Base-by-base conservation (phyloP, 768 basidiomycete species). In the Tephrocybe rancida region DNA sequence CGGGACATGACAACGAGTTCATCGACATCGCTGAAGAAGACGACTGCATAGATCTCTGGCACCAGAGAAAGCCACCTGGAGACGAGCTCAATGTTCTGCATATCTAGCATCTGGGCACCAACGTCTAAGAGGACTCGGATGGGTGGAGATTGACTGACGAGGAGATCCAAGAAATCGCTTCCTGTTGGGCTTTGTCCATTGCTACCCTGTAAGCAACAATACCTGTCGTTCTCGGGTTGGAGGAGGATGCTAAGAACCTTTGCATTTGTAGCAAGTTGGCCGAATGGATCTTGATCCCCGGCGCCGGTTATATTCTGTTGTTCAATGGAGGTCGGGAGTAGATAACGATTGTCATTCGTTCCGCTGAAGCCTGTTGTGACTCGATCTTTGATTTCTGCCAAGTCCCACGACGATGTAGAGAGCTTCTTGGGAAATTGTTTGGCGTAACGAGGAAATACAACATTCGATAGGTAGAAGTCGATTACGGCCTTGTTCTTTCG, bases 41-140 rank as follows among this genome's bases (percentile, higher is more conserved):
- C 66, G 0, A 73, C 77, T 0, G 78, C 82, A 29, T 66, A 61
- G 2, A 74, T 57, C 24, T 67, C 55, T 2, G 55, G 49, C 2
- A 58, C 56, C 21, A 65, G 42, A 16, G 47, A 52, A 3, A 84
- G 62, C 83, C 82, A 84, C 2, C 58, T 38, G 18, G 49, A 32
- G 2, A 70, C 77, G 4, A 84, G 47, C 22, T 77, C 65, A 2
- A 58, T 29, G 54, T 81, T 84, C 21, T 69, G 62, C 50, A 81
- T 65, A 39, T 84, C 81, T 8, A 84, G 64, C 66, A 84, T 78
- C 55, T 84, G 82, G 0, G 82, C 82, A 3, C 82, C 83, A 11
- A 84, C 81, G 39, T 84, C 82, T 14, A 84, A 63, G 18, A 84
- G 62, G 5, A 83, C 80, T 21, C 69, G 70, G 24, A 83, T 68